Base-by-base conservation (phyloP, 2,329 filamentous ascomycete species). In the Fusarium cyanostomum region DNA sequence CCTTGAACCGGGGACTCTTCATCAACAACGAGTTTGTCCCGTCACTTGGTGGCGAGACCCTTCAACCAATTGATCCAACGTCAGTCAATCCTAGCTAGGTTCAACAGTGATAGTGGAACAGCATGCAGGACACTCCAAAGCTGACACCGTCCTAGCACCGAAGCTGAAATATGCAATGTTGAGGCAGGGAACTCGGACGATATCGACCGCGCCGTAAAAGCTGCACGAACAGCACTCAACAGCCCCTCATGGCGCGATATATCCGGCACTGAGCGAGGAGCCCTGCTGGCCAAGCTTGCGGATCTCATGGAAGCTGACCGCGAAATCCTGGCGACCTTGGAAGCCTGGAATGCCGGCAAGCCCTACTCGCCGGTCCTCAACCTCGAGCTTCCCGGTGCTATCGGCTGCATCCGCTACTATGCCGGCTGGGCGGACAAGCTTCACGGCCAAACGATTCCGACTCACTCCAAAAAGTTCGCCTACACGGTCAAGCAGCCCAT, bases 61-160 rank as follows among this genome's bases (percentile, higher is more conserved):
- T 93, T 51, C 79, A 83, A 12, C 84, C 85, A 15, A 84, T 92
- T 70, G 92, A 92, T 72, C 91, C 91, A 41, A 84, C 84, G 88
- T 91, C 79, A 62, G 81, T 45, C 26, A 7, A 12, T n/a, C 26
- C 48, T 26, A 9, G 13, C 16, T 27, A 10, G 7, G 35, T 10
- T 21, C 21, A 21, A 21, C 4, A 21, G 6, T 21, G 21, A 21
- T 6, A 21, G 6, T 21, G 21, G 21, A 21, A 21, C 21, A 21
- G 6, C 21, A 21, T 21, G 21, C 21, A 15, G 8, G 12, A 34
- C 31, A 34, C 11, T 33, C 30, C 21, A 21, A n/a, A 34, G 31
- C 8, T 15, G 1, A 15, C 8, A 30, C 18, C 13, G 12, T 12
- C 8, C 15, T 8, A 81, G 79, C 28, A 81, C 78, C 21, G 90